Percentiles rank a stretch among this genome's conserved stretches.
These are phyloP conservation scores for Apiospora pterosperma DNA, from an alignment of 2,329 filamentous ascomycete genomes.

Conservation along the genomic window DNA sequence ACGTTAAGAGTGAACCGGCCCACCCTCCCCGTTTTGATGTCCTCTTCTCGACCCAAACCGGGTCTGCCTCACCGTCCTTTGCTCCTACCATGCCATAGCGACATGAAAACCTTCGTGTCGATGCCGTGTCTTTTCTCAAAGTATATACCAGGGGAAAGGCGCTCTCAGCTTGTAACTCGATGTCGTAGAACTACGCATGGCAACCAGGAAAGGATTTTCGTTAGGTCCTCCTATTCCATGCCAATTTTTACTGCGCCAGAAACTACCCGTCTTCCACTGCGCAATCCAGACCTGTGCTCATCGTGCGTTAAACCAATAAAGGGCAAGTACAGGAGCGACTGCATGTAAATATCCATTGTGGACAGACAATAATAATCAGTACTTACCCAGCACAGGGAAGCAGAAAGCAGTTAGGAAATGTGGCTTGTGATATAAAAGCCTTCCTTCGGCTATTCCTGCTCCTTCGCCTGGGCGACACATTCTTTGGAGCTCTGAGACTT, in stretches of 20 bases:
- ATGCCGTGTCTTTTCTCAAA: not conserved
- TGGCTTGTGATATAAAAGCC: not conserved
- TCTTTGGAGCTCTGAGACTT: not conserved
- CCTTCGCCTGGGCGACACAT: not conserved
- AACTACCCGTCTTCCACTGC: not conserved
- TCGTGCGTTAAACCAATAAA: not conserved
- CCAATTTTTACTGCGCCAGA: not conserved
- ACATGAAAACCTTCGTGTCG: not conserved
- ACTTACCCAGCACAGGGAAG: not conserved
- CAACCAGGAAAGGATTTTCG: no score
- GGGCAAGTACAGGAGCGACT: not conserved
- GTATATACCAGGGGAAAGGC: not conserved
- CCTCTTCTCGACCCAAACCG: not conserved
- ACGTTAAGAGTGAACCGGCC: not conserved
- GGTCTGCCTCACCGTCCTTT: not conserved
- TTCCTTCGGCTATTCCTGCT: conserved; percentile 1
- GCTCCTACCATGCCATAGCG: not conserved
- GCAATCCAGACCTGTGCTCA: no score
- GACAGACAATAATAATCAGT: not conserved
- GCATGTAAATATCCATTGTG: not conserved
- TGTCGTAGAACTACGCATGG: no score
- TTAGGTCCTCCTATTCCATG: not conserved
- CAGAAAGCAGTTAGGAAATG: not conserved
- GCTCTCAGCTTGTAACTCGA: not conserved
- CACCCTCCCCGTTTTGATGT: not conserved